phyloP scores from a whole-genome alignment of 2,329 filamentous ascomycete species.

The Magnaporthales sp. region DNA sequence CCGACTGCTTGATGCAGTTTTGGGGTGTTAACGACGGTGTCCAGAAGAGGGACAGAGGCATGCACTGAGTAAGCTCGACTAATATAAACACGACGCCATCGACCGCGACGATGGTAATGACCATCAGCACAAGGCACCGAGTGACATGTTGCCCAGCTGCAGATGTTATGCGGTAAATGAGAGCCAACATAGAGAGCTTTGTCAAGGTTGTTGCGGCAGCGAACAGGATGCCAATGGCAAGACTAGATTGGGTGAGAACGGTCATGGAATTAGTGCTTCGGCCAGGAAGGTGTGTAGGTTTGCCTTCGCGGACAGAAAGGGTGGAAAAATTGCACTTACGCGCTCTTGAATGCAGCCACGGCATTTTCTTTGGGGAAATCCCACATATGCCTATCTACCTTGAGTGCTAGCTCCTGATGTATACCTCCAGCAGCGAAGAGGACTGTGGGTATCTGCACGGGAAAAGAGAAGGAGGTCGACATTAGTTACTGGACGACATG shows the following conservation, averaged over 20 bases:
- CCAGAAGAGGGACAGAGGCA: slow-evolving; percentile 30
- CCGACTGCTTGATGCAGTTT: slow-evolving; percentile 38
- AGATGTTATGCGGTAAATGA: slow-evolving; percentile 26
- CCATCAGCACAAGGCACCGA: slow-evolving; percentile 18
- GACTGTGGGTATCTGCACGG: slow-evolving; percentile 17
- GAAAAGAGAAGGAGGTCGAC: not conserved
- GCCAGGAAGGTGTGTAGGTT: not conserved
- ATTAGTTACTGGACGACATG: not conserved
- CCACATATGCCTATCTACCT: slow-evolving; percentile 25
- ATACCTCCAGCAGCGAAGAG: slow-evolving; percentile 22
- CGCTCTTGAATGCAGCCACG: slow-evolving; percentile 16
- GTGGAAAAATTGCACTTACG: slow-evolving; percentile 13
- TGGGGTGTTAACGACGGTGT: slow-evolving; percentile 20
- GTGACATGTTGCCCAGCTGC: slow-evolving; percentile 19
- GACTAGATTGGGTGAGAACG: slow-evolving; percentile 9
- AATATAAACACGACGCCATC: slow-evolving; percentile 25
- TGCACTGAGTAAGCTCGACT: slow-evolving; percentile 28
- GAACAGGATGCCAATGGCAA: slow-evolving; percentile 26
- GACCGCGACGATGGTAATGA: slow-evolving; percentile 20
- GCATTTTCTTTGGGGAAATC: slow-evolving; percentile 17
- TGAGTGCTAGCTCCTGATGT: slow-evolving; percentile 16
- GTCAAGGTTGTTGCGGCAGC: slow-evolving; percentile 27
- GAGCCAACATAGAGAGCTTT: slow-evolving; percentile 31
- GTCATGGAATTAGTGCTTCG: not conserved
- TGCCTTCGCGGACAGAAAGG: not conserved